Evolutionary conservation across 2,329 filamentous ascomycete genomes (phyloP).

Genomic region (Cladosporium phlei): DNA sequence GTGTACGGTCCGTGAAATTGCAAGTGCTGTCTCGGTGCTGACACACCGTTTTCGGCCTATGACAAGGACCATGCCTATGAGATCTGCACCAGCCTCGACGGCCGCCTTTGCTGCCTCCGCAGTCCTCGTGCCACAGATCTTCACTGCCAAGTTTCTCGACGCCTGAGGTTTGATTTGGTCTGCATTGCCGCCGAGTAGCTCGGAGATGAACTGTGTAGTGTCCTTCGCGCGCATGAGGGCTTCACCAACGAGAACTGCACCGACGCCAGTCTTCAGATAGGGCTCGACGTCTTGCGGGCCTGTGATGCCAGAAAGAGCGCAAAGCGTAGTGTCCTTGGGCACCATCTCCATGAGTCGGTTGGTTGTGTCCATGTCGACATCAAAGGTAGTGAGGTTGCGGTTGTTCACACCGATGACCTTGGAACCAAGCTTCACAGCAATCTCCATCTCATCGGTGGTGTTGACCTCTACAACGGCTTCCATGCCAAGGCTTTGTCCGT

Average conservation of each 20-base stretch:
- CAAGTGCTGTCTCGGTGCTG: constrained; percentile 68
- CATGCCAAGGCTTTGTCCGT: constrained; percentile 88
- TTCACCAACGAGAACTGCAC: constrained; percentile 90
- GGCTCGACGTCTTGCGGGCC: constrained; percentile 80
- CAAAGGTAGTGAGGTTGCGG: constrained; percentile 90
- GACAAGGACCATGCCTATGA: constrained; percentile 90
- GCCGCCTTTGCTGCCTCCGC: constrained; percentile 75
- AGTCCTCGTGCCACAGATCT: constrained; percentile 89
- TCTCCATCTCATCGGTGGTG: constrained; percentile 85
- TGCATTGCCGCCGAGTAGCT: constrained; percentile 63
- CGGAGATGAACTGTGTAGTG: constrained; percentile 74
- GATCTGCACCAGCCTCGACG: constrained; percentile 79
- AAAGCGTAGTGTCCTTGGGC: constrained; percentile 78
- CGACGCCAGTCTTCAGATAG: constrained; percentile 84
- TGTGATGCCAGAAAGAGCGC: constrained; percentile 90
- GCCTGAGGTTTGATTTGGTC: constrained; percentile 22
- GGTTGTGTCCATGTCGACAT: constrained; percentile 82
- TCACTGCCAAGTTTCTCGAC: constrained; percentile 60
- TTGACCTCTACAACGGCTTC: constrained; percentile 97
- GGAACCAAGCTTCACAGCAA: constrained; percentile 77
- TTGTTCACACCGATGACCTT: constrained; percentile 98
- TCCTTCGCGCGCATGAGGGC: constrained; percentile 89
- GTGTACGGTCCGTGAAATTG: constrained; percentile 77
- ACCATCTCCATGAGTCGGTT: constrained; percentile 76
- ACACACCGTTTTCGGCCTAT: constrained; percentile 76